phyloP scores from a whole-genome alignment of 1,139 yeast genomes.

The Sugiyamaella grinbergsii region DNA sequence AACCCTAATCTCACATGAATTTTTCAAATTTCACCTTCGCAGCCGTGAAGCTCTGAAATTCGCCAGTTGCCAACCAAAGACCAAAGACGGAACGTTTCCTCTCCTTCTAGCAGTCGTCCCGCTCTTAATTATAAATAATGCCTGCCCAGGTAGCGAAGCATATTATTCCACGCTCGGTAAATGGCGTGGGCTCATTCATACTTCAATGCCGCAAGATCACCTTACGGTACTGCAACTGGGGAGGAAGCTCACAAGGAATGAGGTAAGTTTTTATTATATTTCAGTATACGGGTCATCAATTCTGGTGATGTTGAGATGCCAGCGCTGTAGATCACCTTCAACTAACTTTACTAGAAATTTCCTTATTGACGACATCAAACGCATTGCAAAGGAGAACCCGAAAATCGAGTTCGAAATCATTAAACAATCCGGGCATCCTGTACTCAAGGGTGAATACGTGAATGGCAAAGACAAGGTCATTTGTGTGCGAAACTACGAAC shows the following conservation, averaged over 20 bases:
- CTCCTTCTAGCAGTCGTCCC: not conserved
- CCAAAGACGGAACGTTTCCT: not conserved
- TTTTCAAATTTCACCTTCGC: constrained; percentile 3
- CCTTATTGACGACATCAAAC: constrained; percentile 57
- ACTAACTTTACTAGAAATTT: constrained; percentile 49
- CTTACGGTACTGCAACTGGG: constrained; percentile 87
- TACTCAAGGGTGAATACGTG: constrained; percentile 66
- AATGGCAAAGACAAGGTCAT: constrained; percentile 52
- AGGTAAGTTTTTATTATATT: constrained; percentile 39
- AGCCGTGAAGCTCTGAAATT: not conserved
- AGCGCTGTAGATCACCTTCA: not conserved
- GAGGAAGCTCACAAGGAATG: constrained; percentile 89
- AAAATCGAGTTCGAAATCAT: constrained; percentile 70
- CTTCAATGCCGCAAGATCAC: constrained; percentile 72
- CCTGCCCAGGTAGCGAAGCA: constrained; percentile 33
- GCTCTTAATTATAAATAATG: constrained; percentile 25
- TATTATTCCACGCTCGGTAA: constrained; percentile 49
- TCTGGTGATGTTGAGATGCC: not conserved
- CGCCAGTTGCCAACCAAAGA: not conserved
- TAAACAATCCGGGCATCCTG: constrained; percentile 81
- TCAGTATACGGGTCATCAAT: not conserved
- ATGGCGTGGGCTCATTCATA: constrained; percentile 81
- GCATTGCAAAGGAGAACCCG: constrained; percentile 61
- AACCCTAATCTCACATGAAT: constrained; percentile 9
- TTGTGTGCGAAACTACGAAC: constrained; percentile 63